Evolutionary conservation across 2,329 filamentous ascomycete genomes (phyloP).

Genomic region (Ceratocystis huliohia): DNA sequence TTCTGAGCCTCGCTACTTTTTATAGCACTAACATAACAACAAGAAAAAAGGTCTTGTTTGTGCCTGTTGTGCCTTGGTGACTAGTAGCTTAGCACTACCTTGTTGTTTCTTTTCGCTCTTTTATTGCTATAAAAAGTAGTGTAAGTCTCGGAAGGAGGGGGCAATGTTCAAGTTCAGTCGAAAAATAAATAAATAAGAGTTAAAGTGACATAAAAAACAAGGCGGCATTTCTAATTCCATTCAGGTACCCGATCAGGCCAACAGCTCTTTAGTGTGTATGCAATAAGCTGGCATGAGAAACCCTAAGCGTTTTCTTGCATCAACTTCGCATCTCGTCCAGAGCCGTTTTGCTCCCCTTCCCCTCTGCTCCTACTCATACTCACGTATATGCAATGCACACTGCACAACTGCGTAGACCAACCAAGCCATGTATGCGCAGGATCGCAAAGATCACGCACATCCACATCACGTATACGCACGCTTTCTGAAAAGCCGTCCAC

Average conservation of each 20-base stretch:
- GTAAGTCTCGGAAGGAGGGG: not conserved
- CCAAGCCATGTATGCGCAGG: not conserved
- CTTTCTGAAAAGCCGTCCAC: not conserved
- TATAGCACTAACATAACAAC: too few species aligned
- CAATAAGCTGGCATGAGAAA: not conserved
- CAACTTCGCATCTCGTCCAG: not conserved
- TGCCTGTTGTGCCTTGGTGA: too few species aligned
- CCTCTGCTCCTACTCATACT: not conserved
- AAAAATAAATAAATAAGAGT: not conserved
- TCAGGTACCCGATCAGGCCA: not conserved
- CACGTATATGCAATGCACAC: slow-evolving; percentile 5
- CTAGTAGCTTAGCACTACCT: too few species aligned
- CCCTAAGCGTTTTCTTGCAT: not conserved
- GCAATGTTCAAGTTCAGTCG: not conserved
- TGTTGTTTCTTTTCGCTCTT: not conserved
- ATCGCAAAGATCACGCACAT: not conserved
- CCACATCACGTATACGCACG: not conserved
- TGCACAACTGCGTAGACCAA: too few species aligned
- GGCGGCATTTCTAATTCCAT: not conserved
- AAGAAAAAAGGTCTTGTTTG: too few species aligned
- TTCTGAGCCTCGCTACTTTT: too few species aligned
- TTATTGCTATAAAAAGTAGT: slow-evolving; percentile 2
- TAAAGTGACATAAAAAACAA: not conserved
- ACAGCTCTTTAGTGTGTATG: not conserved
- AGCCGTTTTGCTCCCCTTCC: not conserved